Conservation (phyloP, 331 rosid genomes). For the Acacia pycnantha region DNA sequence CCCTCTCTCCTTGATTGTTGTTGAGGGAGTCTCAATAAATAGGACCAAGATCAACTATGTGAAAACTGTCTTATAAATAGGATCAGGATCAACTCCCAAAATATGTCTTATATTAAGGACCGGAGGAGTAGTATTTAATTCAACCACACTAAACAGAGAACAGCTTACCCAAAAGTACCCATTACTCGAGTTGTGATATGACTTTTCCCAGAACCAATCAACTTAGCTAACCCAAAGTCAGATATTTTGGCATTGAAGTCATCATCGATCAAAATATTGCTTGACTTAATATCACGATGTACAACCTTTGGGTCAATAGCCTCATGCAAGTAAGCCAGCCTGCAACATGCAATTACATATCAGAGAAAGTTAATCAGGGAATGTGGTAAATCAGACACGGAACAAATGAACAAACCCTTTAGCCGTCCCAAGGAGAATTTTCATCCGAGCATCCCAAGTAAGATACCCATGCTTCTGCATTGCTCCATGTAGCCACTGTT, state of each 20-base stretch:
- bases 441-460: conserved; percentile 93
- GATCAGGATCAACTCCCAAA: no score
- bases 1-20: no score
- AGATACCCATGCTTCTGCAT: conserved; percentile 82
- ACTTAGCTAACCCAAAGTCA: conserved; percentile 88
- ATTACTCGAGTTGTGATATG: conserved; percentile 88
- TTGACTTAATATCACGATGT: conserved; percentile 88
- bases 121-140: background rate
- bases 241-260: conserved; percentile 91
- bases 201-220: conserved; percentile 84
- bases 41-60: no score
- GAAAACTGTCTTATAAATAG: no score
- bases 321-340: conserved; percentile 90
- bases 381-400: conserved; percentile 3
- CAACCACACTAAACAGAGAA: background rate
- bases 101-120: no score
- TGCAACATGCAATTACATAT: conserved; percentile 39
- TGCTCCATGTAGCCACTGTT: conserved; percentile 96
- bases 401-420: conserved; percentile 62
- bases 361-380: background rate
- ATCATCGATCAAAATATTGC: conserved; percentile 83
- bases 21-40: no score
- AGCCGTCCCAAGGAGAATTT: conserved; percentile 89
- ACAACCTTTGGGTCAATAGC: conserved; percentile 98
- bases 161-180: conserved; percentile 94